phyloP scores from a whole-genome alignment of 768 basidiomycete species.

The Tulasnella sp. region DNA sequence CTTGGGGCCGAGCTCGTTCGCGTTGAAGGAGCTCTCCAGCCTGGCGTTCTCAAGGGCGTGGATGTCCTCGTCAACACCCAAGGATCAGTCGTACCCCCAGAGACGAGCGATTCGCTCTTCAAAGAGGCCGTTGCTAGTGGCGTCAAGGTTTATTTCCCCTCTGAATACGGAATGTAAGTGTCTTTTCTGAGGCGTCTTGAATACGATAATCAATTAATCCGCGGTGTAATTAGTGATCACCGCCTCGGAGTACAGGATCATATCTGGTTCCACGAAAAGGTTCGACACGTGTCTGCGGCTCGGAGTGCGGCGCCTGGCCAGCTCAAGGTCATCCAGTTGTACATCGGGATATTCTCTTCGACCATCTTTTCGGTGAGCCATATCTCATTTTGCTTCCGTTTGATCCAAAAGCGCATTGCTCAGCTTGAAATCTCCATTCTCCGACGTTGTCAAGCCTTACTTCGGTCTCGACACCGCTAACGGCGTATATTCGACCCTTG shows the following conservation, averaged over 20 bases:
- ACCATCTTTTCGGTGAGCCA: neutral
- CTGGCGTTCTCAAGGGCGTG: constrained; percentile 18
- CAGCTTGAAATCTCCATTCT: too few relatives aligned
- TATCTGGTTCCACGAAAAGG: neutral
- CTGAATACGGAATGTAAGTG: constrained; percentile 10
- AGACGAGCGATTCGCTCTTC: constrained; percentile 11
- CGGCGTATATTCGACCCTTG: neutral
- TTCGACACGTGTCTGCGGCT: neutral
- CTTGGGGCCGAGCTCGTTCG: constrained; percentile 20
- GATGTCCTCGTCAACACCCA: constrained; percentile 23
- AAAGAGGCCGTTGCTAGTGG: constrained; percentile 18
- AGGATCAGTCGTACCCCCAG: neutral
- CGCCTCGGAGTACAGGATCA: neutral
- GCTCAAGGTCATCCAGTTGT: neutral
- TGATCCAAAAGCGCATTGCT: neutral
- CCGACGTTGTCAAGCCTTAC: neutral
- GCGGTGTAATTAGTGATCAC: neutral
- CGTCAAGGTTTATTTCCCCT: constrained; percentile 5
- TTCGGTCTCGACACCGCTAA: neutral
- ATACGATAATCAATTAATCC: neutral
- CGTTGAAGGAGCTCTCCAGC: neutral
- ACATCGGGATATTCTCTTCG: neutral
- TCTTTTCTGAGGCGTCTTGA: neutral
- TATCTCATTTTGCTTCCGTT: too few relatives aligned
- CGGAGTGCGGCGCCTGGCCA: neutral